phyloP scores from a whole-genome alignment of 2,329 filamentous ascomycete genomes.

The Trichophyton rubrum region DNA sequence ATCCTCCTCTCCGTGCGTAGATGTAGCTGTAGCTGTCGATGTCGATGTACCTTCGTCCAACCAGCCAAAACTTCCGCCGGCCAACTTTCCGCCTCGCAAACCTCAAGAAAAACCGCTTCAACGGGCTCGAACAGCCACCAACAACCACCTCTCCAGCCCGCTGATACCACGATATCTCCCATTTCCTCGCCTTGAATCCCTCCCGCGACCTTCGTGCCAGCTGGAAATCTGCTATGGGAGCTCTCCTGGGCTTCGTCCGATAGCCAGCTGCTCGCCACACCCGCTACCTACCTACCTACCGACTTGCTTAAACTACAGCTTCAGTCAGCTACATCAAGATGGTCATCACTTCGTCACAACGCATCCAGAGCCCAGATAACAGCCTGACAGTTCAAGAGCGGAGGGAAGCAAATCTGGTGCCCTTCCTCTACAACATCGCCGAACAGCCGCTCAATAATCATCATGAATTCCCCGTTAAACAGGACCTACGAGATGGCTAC shows the following conservation, averaged over 20 bases:
- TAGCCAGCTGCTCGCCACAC: neutral
- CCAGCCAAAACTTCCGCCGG: neutral
- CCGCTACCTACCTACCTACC: neutral
- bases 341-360: conserved; percentile 33
- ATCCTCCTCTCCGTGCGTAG: too few species aligned
- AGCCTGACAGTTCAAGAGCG: conserved; percentile 33
- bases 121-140: neutral
- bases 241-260: neutral
- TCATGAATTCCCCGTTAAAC: conserved; percentile 29
- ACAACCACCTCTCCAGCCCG: neutral
- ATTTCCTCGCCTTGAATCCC: neutral
- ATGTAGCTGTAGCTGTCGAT: neutral
- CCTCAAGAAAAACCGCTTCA: neutral
- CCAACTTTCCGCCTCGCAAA: neutral
- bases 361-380: conserved; percentile 26
- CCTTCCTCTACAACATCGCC: conserved; percentile 41
- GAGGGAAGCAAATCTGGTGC: conserved; percentile 42
- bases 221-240: neutral
- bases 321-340: conserved; percentile 17
- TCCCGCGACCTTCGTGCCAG: neutral
- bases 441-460: conserved; percentile 52
- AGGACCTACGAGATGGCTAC: conserved; percentile 52
- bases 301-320: neutral
- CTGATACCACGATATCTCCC: neutral
- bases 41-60: neutral